Evolutionary conservation across 176 grass and related monocot species (phyloP).

Genomic region (Puya raimondii): DNA sequence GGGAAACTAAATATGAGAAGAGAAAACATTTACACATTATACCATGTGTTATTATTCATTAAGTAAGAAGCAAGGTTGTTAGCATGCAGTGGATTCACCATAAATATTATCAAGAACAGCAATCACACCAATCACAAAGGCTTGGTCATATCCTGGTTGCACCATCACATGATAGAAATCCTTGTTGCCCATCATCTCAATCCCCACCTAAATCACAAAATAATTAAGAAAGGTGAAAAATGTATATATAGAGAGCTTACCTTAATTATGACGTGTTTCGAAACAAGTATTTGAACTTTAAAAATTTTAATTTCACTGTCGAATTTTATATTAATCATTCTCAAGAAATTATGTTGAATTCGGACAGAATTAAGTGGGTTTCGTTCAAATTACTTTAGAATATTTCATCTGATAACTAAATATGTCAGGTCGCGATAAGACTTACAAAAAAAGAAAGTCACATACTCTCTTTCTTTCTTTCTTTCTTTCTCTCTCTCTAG

Average conservation of each 20-base stretch:
- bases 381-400: no score
- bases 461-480: no score
- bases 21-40: no score
- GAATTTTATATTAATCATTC: no score
- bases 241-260: conserved; percentile 19
- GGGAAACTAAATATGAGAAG: no score
- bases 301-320: no score
- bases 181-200: conserved; percentile 35
- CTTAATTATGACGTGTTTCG: neutral
- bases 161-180: conserved; percentile 75
- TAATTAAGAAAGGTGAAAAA: neutral
- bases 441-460: no score
- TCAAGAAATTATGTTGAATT: no score
- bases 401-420: no score
- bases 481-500: neutral
- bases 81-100: conserved; percentile 89
- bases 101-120: conserved; percentile 87
- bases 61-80: conserved; percentile 10
- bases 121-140: conserved; percentile 70
- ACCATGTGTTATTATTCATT: neutral
- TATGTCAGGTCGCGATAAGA: no score
- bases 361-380: no score
- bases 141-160: conserved; percentile 69
- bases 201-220: conserved; percentile 42
- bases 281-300: no score